Evolutionary conservation across 163 green algal genomes (phyloP), one percentile per base, ranked within the genome.

Genomic region (Scenedesmus sp.): DNA sequence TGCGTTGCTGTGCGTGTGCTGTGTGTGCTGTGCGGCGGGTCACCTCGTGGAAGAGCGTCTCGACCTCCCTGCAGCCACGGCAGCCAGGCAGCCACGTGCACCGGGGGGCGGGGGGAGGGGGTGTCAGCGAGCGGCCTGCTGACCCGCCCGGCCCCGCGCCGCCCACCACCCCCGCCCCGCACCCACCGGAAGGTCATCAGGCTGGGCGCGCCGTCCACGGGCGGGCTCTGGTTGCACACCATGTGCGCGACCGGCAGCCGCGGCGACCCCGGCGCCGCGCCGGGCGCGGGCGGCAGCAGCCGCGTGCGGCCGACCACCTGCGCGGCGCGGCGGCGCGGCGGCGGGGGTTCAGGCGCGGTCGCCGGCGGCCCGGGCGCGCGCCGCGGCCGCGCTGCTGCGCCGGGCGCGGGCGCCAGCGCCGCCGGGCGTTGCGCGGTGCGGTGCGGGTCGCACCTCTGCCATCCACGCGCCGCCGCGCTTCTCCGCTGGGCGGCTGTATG

Each of bases 21-120:
- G n/a, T n/a, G n/a, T n/a, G n/a, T n/a, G n/a, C n/a, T n/a, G n/a
- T n/a, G n/a, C n/a, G n/a, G n/a, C n/a, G n/a, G n/a, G n/a, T n/a
- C n/a, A n/a, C n/a, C n/a, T 99, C 96, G 84, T 99, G 96, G 88
- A 99, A 99, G 15, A 99, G 86, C 15, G 96, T 99, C 91, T 99
- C 95, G 62, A 98, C 95, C 82, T 97, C 92, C 5, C 67, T 77
- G 66, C 5, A 58, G 36, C 50, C 29, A 51, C 28, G 51, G 7
- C 50, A 58, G 50, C 50, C 5, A 18, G 26, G 5, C 5, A 18
- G 20, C n/a, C 20, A 20, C 50, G 50, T 17, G 34, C 17, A 33
- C 4, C 1, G 56, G n/a, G 7, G 56, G n/a, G 22, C 56, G 17
- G 56, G 4, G 10, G n/a, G 4, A 22, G n/a, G n/a, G n/a, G n/a